Conservation (phyloP, 352 stramenopile species). For the Globisporangium paroecandrum region DNA sequence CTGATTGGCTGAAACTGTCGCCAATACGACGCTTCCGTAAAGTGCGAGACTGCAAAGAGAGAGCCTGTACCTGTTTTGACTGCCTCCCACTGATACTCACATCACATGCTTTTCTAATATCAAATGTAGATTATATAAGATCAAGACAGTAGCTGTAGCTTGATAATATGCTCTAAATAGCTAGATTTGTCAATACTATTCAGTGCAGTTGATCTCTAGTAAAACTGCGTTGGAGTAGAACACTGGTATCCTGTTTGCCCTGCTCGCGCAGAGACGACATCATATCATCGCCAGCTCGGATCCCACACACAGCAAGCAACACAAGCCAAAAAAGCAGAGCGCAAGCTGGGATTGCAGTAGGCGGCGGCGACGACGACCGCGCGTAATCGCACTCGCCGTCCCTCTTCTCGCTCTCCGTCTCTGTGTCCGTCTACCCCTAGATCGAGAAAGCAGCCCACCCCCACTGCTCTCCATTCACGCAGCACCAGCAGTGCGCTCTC, state of each 20-base stretch:
- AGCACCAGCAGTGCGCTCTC: not conserved
- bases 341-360: not conserved
- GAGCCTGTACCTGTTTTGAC: too few relatives aligned
- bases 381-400: conserved; percentile 3
- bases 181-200: not conserved
- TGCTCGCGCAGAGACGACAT: not conserved
- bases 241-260: not conserved
- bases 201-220: not conserved
- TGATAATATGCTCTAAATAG: too few relatives aligned
- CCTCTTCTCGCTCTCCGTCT: not conserved
- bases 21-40: not conserved
- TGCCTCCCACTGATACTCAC: not conserved
- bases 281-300: not conserved
- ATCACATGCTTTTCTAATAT: not conserved
- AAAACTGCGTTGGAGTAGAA: not conserved
- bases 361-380: not conserved
- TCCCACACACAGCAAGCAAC: not conserved
- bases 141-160: too few relatives aligned
- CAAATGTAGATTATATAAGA: not conserved
- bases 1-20: not conserved
- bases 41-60: not conserved
- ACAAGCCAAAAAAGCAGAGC: not conserved
- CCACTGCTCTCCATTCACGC: not conserved
- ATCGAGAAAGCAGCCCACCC: not conserved
- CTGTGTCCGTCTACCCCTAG: not conserved